Base-by-base conservation (phyloP, 2,329 filamentous ascomycete species). In the Leptographium lundbergii region DNA sequence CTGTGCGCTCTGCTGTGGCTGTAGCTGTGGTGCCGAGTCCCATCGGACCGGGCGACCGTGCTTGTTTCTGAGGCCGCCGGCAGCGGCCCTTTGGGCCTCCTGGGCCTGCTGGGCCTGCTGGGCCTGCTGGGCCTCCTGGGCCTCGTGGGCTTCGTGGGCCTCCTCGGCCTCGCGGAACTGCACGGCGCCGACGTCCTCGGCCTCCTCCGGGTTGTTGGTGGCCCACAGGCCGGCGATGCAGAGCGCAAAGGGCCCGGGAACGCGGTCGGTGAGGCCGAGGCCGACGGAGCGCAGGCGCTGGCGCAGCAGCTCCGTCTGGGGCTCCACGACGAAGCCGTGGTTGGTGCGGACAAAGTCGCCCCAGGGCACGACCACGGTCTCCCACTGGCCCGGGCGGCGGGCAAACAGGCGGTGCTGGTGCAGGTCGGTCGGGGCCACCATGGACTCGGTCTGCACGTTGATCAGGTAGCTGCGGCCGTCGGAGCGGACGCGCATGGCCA, bases 301-400 rank as follows among this genome's bases (percentile, higher is more conserved):
- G 62, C 87, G 83, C 69, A 96, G 74, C 72, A 99, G 86, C 70
- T 95, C 91, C 14, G 86, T 86, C 76, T 97, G 92, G 36, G 94
- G 94, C 74, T 97, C 91, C 6, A 96, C 86, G 1, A 95, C 89
- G 66, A 89, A 84, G 7, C 94, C 94, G 68, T 95, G 84, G 69
- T 96, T 97, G 17, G 94, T 99, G 63, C 94, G 81, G 61, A 99
- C 92, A 73, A 99, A 97, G 64, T 95, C 90, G 66, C 86, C 87
- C 81, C 91, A 94, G 62, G 87, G 88, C 63, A 99, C 87, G 54
- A 95, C 72, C n/a, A 96, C 81, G 1, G 94, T 96, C 77, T 99
- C 92, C 94, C 94, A 99, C 67, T 91, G 81, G 0, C 91, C 91
- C 0, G 88, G 85, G 10, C 82, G 81, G 67, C 85, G 86, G 10